phyloP scores from a whole-genome alignment of 306 rosid species.

The Senna siamea region DNA sequence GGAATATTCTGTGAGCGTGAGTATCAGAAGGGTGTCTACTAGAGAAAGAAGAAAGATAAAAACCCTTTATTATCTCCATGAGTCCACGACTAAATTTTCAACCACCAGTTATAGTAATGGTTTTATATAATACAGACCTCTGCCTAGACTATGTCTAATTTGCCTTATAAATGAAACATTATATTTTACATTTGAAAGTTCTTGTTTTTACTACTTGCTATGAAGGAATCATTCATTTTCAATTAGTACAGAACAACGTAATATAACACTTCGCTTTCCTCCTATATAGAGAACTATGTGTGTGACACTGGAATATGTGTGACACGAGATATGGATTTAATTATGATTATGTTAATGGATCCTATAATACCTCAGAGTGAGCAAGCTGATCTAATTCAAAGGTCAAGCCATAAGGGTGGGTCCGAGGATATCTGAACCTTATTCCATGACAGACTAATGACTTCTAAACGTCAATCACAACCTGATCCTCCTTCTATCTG shows the following conservation, averaged over 20 bases:
- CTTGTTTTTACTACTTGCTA: background rate
- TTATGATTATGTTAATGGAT: background rate
- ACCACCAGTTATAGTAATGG: background rate
- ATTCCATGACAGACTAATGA: background rate
- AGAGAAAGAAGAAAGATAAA: conserved; percentile 21
- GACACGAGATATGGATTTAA: background rate
- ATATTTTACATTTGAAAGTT: background rate
- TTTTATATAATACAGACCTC: conserved; percentile 27
- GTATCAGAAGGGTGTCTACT: conserved; percentile 73
- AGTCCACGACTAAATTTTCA: background rate
- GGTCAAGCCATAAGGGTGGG: background rate
- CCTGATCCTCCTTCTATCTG: background rate
- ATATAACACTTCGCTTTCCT: no score
- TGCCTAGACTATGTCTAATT: background rate
- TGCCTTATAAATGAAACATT: background rate
- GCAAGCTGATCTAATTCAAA: background rate
- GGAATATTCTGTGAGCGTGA: conserved; percentile 79
- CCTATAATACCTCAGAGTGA: no score
- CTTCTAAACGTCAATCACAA: background rate
- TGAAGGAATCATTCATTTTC: background rate
- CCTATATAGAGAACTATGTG: no score
- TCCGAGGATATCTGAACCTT: background rate
- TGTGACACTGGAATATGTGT: background rate
- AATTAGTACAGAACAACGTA: background rate
- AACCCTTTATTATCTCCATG: background rate